phyloP scores from a whole-genome alignment of 106 monocot species.

The Dactylorhiza incarnata region DNA sequence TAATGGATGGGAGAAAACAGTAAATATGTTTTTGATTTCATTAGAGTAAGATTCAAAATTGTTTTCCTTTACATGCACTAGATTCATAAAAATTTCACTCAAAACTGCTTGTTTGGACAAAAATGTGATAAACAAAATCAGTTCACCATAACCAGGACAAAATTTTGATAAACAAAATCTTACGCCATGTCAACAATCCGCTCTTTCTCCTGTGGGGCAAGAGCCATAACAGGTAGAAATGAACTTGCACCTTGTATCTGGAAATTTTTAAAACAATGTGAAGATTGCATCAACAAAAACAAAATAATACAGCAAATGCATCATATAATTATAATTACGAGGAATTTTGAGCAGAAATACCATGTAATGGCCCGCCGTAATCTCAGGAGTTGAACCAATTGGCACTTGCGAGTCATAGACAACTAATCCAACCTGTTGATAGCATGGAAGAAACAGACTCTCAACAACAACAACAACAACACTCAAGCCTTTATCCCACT shows the following conservation, averaged over 20 bases:
- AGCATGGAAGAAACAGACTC: not conserved
- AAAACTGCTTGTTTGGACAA: too few species aligned
- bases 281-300: not conserved
- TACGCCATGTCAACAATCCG: constrained; percentile 97
- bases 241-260: constrained; percentile 98
- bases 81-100: too few species aligned
- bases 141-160: not conserved
- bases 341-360: constrained; percentile 20
- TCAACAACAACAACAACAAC: too few species aligned
- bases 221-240: constrained; percentile 96
- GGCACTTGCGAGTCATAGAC: constrained; percentile 92
- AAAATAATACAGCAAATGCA: constrained; percentile 2
- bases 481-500: too few species aligned
- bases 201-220: constrained; percentile 98
- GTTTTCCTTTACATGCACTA: too few species aligned
- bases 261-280: constrained; percentile 4
- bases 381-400: constrained; percentile 88
- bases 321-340: not conserved
- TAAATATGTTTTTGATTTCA: too few species aligned
- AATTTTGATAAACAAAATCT: constrained; percentile 14
- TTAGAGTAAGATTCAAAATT: too few species aligned
- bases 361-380: constrained; percentile 95
- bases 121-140: too few species aligned
- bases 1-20: too few species aligned
- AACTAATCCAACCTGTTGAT: constrained; percentile 81